A percentile compares a stretch with the other conserved stretches of the same genome.
Evolutionary conservation across 2,329 filamentous ascomycete species (phyloP).

Genomic region (Penicillium sp.): DNA sequence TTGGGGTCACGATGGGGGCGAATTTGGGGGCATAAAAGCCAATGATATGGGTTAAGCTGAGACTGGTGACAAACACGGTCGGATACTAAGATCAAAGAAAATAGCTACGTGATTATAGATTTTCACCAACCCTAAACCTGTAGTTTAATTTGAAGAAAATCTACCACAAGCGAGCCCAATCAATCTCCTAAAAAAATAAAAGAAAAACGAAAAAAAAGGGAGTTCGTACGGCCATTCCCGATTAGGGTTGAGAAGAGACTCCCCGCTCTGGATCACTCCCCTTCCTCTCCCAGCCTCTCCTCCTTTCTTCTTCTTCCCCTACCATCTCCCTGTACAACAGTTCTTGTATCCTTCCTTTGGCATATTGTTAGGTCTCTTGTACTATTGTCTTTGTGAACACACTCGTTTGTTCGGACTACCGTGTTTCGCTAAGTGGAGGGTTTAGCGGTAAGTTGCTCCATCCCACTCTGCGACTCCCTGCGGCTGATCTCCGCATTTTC

Average conservation of each 20-base stretch:
- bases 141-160: not conserved
- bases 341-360: conserved; percentile 19
- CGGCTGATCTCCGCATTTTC: conserved; percentile 36
- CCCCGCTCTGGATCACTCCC: conserved; percentile 20
- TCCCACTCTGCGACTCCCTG: conserved; percentile 28
- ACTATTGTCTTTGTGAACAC: conserved; percentile 17
- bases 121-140: not conserved
- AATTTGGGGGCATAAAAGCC: not conserved
- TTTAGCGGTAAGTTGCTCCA: conserved; percentile 23
- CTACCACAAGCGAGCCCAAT: not conserved
- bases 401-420: conserved; percentile 25
- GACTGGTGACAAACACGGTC: not conserved
- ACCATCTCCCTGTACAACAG: conserved; percentile 25
- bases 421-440: conserved; percentile 20
- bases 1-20: not conserved
- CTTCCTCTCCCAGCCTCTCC: conserved; percentile 18
- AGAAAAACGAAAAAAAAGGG: conserved; percentile 3
- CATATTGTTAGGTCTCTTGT: conserved; percentile 14
- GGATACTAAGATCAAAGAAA: not conserved
- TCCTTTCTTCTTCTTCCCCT: conserved; percentile 20
- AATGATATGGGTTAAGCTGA: not conserved
- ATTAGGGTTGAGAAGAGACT: conserved; percentile 18
- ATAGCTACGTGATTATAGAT: not conserved
- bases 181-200: not conserved
- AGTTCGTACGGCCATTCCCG: conserved; percentile 19